phyloP scores from a whole-genome alignment of 495 filamentous ascomycete genomes.

The Wilcoxina mikolae region DNA sequence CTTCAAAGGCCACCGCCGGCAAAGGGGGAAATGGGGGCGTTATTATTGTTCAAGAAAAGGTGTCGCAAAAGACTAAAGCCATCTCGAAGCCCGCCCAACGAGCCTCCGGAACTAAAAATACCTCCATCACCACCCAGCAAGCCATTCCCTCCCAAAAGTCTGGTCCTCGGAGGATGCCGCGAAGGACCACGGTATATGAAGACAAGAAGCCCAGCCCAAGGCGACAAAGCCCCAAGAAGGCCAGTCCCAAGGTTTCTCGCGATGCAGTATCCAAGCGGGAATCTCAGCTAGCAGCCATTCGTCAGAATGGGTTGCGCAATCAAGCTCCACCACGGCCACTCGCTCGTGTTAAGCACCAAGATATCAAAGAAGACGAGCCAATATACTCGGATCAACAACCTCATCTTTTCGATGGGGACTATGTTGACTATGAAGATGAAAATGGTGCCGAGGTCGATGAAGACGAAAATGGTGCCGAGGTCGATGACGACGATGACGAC shows the following conservation, averaged over 20 bases:
- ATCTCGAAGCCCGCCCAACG: constrained; percentile 28
- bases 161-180: constrained; percentile 35
- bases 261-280: constrained; percentile 21
- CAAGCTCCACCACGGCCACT: constrained; percentile 21
- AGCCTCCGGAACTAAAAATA: neutral
- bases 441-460: constrained; percentile 23
- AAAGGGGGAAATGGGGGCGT: constrained; percentile 38
- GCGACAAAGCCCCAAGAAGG: constrained; percentile 21
- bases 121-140: constrained; percentile 8
- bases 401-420: constrained; percentile 23
- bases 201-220: constrained; percentile 34
- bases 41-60: constrained; percentile 27
- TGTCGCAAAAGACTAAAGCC: constrained; percentile 12
- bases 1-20: constrained; percentile 25
- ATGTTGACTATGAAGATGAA: constrained; percentile 28
- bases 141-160: constrained; percentile 11
- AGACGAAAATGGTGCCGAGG: constrained; percentile 20
- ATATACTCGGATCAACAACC: constrained; percentile 27
- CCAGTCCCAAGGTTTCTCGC: constrained; percentile 23
- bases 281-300: neutral
- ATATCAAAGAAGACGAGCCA: constrained; percentile 19
- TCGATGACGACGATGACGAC: constrained; percentile 12
- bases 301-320: neutral
- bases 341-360: constrained; percentile 17
- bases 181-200: constrained; percentile 55